Evolutionary conservation across 371 early-diverging fungal genomes (phyloP).

Genomic region (Mycotypha africana): DNA sequence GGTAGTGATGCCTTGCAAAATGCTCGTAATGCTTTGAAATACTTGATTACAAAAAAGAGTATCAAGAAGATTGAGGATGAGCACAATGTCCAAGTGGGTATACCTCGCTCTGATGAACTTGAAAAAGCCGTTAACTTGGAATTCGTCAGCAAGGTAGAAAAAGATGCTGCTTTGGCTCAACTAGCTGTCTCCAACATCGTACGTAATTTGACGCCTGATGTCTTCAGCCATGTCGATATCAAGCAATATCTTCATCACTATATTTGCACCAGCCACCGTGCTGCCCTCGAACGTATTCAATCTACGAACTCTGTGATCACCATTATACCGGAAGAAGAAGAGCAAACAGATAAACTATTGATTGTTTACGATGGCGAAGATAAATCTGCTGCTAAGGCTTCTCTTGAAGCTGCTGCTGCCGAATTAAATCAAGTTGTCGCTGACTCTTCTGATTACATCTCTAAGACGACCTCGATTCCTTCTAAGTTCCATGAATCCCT

Average conservation of each 20-base stretch:
- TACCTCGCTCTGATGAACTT: constrained; percentile 28
- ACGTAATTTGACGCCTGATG: constrained; percentile 42
- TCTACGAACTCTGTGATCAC: constrained; percentile 62
- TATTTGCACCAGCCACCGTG: constrained; percentile 77
- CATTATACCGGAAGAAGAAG: constrained; percentile 64
- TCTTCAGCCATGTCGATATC: constrained; percentile 68
- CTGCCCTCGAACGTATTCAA: constrained; percentile 66
- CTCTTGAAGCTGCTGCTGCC: constrained; percentile 57
- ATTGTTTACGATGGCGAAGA: constrained; percentile 68
- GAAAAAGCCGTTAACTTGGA: constrained; percentile 45
- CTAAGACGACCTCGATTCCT: constrained; percentile 59
- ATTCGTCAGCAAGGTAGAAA: constrained; percentile 56
- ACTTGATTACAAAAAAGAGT: constrained; percentile 50
- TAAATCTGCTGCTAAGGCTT: constrained; percentile 47
- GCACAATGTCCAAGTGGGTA: constrained; percentile 52
- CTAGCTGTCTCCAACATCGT: constrained; percentile 26
- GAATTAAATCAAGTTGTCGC: constrained; percentile 61
- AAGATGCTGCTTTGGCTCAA: constrained; percentile 52
- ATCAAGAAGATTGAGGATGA: constrained; percentile 64
- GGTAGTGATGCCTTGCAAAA: constrained; percentile 46
- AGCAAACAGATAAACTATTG: constrained; percentile 58
- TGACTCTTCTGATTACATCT: constrained; percentile 67
- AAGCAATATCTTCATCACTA: constrained; percentile 77
- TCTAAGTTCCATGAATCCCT: constrained; percentile 72
- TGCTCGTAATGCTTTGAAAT: constrained; percentile 57